Evolutionary conservation across 1,139 yeast genomes (phyloP).

Genomic region (Yamadazyma conglobata): DNA sequence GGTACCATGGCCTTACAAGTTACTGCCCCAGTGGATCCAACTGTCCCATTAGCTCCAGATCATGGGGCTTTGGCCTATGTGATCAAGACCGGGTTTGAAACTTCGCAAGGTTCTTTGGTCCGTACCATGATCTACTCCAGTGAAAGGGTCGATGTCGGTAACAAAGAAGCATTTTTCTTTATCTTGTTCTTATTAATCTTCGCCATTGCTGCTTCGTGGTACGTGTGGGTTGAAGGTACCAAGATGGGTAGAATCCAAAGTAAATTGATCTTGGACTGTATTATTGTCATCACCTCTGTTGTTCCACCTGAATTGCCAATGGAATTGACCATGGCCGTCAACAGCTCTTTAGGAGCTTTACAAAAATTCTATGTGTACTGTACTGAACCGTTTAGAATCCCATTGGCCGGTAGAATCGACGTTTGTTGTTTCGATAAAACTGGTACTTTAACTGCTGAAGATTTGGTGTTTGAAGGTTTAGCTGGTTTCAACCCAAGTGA

Average conservation of each 20-base stretch:
- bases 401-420: constrained; percentile 96
- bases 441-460: constrained; percentile 97
- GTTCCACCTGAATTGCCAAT: constrained; percentile 99
- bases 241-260: constrained; percentile 93
- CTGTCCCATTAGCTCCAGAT: constrained; percentile 70
- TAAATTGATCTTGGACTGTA: constrained; percentile 90
- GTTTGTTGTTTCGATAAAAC: constrained; percentile 98
- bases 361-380: constrained; percentile 88
- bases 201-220: constrained; percentile 96
- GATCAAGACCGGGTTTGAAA: constrained; percentile 92
- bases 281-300: constrained; percentile 91
- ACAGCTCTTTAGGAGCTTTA: constrained; percentile 82
- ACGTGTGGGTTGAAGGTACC: constrained; percentile 98
- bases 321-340: constrained; percentile 98
- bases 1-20: constrained; percentile 97
- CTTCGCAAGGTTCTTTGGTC: constrained; percentile 95
- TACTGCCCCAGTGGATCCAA: constrained; percentile 56
- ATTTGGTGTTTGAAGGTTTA: constrained; percentile 91
- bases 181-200: constrained; percentile 84
- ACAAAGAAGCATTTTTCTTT: constrained; percentile 89
- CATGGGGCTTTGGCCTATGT: constrained; percentile 90
- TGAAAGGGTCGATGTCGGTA: constrained; percentile 95
- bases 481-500: constrained; percentile 70
- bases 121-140: constrained; percentile 97
- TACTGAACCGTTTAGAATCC: constrained; percentile 98